Conservation (phyloP, 139 green algal genomes). For the Closterium sp. region DNA sequence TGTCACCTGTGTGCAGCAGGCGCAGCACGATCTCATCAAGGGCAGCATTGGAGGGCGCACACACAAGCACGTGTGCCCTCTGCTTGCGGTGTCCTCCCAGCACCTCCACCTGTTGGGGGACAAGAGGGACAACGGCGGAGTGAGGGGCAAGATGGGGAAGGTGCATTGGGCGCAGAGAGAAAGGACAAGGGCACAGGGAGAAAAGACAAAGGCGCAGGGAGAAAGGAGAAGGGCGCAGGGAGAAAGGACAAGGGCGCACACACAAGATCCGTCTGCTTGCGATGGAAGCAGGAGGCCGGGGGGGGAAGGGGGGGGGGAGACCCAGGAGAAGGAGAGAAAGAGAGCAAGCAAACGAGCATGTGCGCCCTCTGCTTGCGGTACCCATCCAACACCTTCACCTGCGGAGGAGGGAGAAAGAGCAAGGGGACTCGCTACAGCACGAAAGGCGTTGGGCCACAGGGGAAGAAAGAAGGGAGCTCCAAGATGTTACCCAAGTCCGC, state of each 20-base stretch:
- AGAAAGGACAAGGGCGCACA: no score
- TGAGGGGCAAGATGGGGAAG: background rate
- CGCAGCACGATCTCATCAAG: conserved; percentile 60
- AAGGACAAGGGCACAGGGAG: background rate
- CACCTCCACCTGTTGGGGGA: conserved; percentile 18
- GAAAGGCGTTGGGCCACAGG: no score
- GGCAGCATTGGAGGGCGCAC: conserved; percentile 58
- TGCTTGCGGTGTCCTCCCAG: conserved; percentile 3
- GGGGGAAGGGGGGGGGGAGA: no score
- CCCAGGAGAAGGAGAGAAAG: background rate
- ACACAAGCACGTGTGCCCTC: conserved; percentile 54
- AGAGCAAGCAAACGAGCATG: no score
- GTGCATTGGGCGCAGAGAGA: background rate
- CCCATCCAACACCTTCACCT: no score
- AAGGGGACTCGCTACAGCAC: no score
- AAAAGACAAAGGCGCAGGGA: background rate
- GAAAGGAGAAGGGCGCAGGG: background rate
- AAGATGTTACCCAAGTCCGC: no score
- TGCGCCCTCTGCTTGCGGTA: no score
- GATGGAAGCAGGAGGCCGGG: background rate
- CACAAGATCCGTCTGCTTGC: no score
- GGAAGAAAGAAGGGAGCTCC: no score
- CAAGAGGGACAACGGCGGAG: no score
- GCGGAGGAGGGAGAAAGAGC: no score
- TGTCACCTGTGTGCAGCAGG: conserved; percentile 46